Evolutionary conservation across 768 basidiomycete species (phyloP).

Genomic region (Serendipita sp.): DNA sequence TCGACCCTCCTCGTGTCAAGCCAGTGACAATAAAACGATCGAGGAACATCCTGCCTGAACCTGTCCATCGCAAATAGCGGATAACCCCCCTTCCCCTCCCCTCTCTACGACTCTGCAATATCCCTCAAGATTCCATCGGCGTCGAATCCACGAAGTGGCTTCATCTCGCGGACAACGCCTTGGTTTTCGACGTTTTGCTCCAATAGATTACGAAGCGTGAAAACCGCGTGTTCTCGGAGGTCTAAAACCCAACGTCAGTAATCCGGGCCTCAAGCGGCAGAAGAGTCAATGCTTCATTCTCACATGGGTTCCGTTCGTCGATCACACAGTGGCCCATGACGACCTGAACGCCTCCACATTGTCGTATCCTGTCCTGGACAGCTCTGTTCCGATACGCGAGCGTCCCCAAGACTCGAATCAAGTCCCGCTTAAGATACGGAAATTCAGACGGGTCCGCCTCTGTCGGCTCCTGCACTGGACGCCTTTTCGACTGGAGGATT

Average conservation of each 20-base stretch:
- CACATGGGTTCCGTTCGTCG: constrained; percentile 85
- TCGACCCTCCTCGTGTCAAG: neutral
- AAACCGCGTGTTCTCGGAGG: constrained; percentile 81
- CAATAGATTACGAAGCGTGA: constrained; percentile 65
- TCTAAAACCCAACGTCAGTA: constrained; percentile 28
- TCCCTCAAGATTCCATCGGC: neutral
- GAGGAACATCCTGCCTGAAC: too few relatives aligned
- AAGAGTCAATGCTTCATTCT: constrained; percentile 7
- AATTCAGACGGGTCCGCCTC: constrained; percentile 42
- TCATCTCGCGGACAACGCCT: constrained; percentile 53
- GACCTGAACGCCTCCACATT: constrained; percentile 56
- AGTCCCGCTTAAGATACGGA: constrained; percentile 70
- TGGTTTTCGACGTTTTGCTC: constrained; percentile 67
- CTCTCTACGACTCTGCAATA: neutral
- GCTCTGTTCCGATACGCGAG: constrained; percentile 44
- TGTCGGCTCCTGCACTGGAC: neutral
- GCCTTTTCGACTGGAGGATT: constrained; percentile 6
- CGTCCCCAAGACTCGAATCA: constrained; percentile 75
- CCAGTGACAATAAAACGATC: neutral
- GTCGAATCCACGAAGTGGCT: constrained; percentile 22
- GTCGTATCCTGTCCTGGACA: constrained; percentile 60
- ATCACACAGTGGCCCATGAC: constrained; percentile 79
- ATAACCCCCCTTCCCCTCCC: too few relatives aligned
- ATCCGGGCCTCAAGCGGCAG: too few relatives aligned
- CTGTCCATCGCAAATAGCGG: too few relatives aligned